Conservation (phyloP, 2,329 filamentous ascomycete genomes). For the Xylaria sp. region DNA sequence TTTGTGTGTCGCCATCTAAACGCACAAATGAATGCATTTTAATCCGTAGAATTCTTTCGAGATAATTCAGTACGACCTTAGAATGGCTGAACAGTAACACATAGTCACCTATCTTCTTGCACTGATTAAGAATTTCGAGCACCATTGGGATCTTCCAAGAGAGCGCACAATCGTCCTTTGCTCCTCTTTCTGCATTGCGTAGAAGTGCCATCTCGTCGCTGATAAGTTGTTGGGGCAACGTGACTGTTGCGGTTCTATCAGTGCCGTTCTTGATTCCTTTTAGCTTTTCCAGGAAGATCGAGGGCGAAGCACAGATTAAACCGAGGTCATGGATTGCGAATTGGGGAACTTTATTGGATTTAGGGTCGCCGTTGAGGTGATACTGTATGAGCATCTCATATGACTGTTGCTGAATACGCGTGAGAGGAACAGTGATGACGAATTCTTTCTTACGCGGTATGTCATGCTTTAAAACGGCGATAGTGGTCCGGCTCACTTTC, state of each 20-base stretch:
- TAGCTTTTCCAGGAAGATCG: slow-evolving; percentile 56
- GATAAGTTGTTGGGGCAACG: slow-evolving; percentile 48
- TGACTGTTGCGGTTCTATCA: slow-evolving; percentile 28
- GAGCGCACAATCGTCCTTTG: slow-evolving; percentile 58
- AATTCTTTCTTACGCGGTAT: slow-evolving; percentile 84
- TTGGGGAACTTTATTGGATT: slow-evolving; percentile 35
- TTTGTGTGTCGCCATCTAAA: slow-evolving; percentile 73
- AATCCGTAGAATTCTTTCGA: slow-evolving; percentile 65
- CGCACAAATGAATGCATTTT: slow-evolving; percentile 62
- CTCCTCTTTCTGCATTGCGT: slow-evolving; percentile 43
- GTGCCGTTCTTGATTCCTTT: slow-evolving; percentile 35
- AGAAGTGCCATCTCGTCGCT: slow-evolving; percentile 52
- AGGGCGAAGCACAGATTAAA: slow-evolving; percentile 64
- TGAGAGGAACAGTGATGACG: slow-evolving; percentile 78
- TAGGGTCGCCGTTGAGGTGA: slow-evolving; percentile 23
- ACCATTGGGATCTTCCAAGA: slow-evolving; percentile 78
- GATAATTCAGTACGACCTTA: slow-evolving; percentile 73
- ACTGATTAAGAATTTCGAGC: slow-evolving; percentile 74
- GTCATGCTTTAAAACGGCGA: slow-evolving; percentile 69
- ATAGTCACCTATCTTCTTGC: slow-evolving; percentile 72
- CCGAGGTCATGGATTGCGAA: slow-evolving; percentile 56
- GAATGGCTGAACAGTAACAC: slow-evolving; percentile 84
- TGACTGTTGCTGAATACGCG: slow-evolving; percentile 68
- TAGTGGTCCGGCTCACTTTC: slow-evolving; percentile 81
- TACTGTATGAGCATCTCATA: slow-evolving; percentile 64